Percentiles rank a stretch among this genome's conserved stretches.
Evolutionary conservation across 495 filamentous ascomycete genomes (phyloP).

Genomic region (Xylaria curta): DNA sequence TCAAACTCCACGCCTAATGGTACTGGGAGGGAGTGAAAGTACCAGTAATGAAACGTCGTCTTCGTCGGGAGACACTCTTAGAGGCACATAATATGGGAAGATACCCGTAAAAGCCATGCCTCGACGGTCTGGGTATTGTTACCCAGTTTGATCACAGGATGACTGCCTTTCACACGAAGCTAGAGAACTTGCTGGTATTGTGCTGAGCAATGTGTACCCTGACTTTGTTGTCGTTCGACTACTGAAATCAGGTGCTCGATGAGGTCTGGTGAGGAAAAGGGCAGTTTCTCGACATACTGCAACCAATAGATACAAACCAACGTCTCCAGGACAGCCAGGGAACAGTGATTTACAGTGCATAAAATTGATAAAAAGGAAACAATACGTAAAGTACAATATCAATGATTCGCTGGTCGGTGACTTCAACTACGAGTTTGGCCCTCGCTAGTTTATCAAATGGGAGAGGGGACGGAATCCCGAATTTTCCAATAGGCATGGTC

Average conservation of each 20-base stretch:
- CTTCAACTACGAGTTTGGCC: constrained; percentile 47
- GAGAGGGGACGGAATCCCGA: constrained; percentile 51
- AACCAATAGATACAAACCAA: background rate
- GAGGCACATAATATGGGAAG: background rate
- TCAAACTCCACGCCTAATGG: background rate
- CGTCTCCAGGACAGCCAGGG: background rate
- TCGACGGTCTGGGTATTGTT: background rate
- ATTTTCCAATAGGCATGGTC: constrained; percentile 46
- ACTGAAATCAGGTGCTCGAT: background rate
- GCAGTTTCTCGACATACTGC: background rate
- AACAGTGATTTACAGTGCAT: background rate
- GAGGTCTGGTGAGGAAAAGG: background rate
- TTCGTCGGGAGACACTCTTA: background rate
- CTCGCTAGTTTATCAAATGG: constrained; percentile 41
- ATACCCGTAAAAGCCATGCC: background rate
- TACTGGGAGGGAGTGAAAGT: background rate
- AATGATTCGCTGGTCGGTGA: constrained; percentile 49
- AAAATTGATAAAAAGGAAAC: background rate
- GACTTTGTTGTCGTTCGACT: background rate
- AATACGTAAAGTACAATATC: constrained; percentile 41
- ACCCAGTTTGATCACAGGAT: background rate
- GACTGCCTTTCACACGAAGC: background rate
- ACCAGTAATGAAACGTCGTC: background rate
- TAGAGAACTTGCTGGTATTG: background rate
- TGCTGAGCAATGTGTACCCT: background rate